Evolutionary conservation across 1,284 basidiomycete genomes (phyloP), one percentile per base, ranked within the genome.

Genomic region (Marasmius tenuissimus): DNA sequence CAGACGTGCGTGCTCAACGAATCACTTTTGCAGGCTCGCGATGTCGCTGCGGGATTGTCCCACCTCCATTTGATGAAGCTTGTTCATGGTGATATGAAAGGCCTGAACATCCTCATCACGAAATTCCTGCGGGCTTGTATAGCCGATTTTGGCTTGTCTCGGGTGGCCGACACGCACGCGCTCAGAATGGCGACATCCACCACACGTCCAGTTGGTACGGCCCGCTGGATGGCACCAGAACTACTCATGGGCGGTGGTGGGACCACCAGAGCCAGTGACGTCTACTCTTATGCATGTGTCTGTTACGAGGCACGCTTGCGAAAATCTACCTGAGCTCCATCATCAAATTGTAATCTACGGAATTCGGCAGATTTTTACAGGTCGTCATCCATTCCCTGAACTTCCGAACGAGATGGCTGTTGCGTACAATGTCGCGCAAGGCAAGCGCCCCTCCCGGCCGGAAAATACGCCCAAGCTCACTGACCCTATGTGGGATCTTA

Each of bases 391-490:
- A 1, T 47, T 47, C 11, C 45, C 45, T 5, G 16, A 47, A 16
- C 45, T 47, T 20, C 40, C 11, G 2, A 42, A 42, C 40, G 45
- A 47, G 45, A 20, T 20, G 20, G 45, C 45, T 2, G 45, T 47
- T 20, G 45, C n/a, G n/a, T 20, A 2, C 16, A 11, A 47, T n/a
- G 45, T 47, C 16, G 45, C 16, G 8, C 45, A 47, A n/a, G 45
- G 45, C 16, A 47, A 47, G 20, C 45, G 20, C 16, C 20, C 45
- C 11, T 20, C 45, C 5, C 45, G 45, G 20, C 45, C 45, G 67
- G n/a, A 47, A n/a, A 16, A n/a, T n/a, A 47, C 20, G 8, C 8
- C 45, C 16, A 20, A 47, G 80, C 86, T 20, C 55, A 47, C n/a
- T 47, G 45, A 47, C 16, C 11, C 16, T 14, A 14, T 47, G 9